Conservation (phyloP, 2,329 filamentous ascomycete species). For the Colletotrichum graminicola region DNA sequence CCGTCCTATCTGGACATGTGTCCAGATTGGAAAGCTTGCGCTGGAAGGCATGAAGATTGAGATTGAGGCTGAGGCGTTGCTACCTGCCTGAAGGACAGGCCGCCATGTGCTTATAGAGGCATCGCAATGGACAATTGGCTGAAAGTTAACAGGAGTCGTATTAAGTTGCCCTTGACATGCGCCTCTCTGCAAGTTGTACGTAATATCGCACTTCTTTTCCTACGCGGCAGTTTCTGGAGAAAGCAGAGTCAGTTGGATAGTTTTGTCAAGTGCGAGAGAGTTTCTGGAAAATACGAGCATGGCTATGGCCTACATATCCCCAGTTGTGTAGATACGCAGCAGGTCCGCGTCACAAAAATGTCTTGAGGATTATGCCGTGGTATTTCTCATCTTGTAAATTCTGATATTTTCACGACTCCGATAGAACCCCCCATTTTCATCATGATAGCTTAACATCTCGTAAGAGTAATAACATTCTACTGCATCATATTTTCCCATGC, state of each 20-base stretch:
- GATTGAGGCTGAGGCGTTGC: conserved; percentile 65
- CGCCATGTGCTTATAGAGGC: neutral
- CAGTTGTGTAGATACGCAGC: neutral
- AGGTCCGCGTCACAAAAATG: neutral
- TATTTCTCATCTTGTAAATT: neutral
- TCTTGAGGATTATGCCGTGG: neutral
- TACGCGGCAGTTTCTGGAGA: no score
- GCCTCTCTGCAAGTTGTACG: neutral
- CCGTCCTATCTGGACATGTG: conserved; percentile 64
- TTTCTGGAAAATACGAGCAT: neutral
- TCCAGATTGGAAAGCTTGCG: conserved; percentile 63
- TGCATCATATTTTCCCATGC: neutral
- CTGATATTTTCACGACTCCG: neutral
- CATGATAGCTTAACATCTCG: neutral
- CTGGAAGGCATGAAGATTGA: conserved; percentile 67
- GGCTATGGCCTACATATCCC: no score
- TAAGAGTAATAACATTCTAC: no score
- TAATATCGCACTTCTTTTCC: neutral
- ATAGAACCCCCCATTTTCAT: neutral
- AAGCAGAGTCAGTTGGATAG: neutral
- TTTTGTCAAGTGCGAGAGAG: neutral
- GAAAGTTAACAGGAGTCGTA: neutral
- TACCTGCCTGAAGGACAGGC: conserved; percentile 1
- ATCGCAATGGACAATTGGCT: neutral
- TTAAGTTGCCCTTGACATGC: neutral